A percentile compares a stretch with the other conserved stretches of the same genome.
Evolutionary conservation across 2,329 filamentous ascomycete species (phyloP).

Genomic region (Penicillium sclerotigenum): DNA sequence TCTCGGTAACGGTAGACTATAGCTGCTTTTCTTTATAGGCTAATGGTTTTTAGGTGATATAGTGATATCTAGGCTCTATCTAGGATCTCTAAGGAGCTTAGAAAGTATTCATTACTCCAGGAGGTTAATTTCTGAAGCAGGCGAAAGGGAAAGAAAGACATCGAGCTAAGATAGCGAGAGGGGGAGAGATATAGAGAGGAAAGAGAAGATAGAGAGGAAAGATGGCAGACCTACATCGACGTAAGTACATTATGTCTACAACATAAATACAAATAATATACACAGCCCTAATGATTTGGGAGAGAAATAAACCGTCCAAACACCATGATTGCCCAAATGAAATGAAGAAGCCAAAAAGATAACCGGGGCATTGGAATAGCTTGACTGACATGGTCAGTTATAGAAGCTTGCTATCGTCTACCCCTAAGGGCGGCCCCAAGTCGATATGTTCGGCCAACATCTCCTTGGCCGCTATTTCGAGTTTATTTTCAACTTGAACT

Average conservation of each 20-base stretch:
- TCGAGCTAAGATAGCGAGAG: too few relatives aligned
- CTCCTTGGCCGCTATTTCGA: slow-evolving; percentile 35
- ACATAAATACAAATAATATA: slow-evolving; percentile 8
- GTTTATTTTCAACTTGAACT: slow-evolving; percentile 32
- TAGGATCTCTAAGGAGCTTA: too few relatives aligned
- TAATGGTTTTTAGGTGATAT: too few relatives aligned
- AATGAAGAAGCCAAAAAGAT: not conserved
- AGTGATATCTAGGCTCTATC: too few relatives aligned
- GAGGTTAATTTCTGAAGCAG: too few relatives aligned
- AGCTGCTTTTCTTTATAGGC: too few relatives aligned
- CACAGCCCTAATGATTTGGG: not conserved
- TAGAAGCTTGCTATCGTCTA: slow-evolving; percentile 27
- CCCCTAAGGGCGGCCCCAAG: slow-evolving; percentile 29
- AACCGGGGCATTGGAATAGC: not conserved
- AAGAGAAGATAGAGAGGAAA: not conserved
- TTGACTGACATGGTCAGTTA: slow-evolving; percentile 5
- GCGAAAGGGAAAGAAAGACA: too few relatives aligned
- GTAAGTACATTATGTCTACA: not conserved
- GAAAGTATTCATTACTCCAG: too few relatives aligned
- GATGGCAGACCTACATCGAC: not conserved
- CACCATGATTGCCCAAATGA: not conserved
- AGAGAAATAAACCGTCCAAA: not conserved
- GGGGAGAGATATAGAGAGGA: not conserved
- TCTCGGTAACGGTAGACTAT: too few relatives aligned
- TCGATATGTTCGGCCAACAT: slow-evolving; percentile 37